These are phyloP conservation scores for Kwoniella botswanensis DNA, from an alignment of 768 basidiomycete genomes.

Conservation along the genomic window DNA sequence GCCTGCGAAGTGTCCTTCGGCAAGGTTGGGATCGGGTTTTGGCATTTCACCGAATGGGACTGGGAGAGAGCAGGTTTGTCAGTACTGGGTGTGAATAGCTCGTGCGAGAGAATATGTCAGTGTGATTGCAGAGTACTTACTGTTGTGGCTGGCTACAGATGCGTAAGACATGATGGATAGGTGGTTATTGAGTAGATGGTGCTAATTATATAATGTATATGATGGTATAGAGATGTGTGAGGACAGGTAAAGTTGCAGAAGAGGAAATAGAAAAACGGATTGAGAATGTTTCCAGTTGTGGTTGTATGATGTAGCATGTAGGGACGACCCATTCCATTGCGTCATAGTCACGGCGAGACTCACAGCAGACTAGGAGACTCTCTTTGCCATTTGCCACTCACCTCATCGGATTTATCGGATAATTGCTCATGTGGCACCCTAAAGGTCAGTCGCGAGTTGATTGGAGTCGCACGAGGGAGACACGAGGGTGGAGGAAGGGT, in stretches of 20 bases:
- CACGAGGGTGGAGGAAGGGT: slow-evolving; percentile 20
- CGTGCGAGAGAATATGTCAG: neutral
- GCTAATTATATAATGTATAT: slow-evolving; percentile 8
- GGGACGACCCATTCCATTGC: slow-evolving; percentile 1
- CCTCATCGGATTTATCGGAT: slow-evolving; percentile 9
- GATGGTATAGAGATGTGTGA: slow-evolving; percentile 6
- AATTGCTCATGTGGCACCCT: neutral
- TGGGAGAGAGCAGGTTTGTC: slow-evolving; percentile 19
- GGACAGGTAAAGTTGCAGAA: neutral
- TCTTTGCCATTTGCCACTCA: neutral
- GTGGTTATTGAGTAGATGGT: slow-evolving; percentile 6
- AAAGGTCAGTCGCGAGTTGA: slow-evolving; percentile 7
- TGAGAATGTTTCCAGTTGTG: neutral
- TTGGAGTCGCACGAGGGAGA: neutral
- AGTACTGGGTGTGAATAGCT: slow-evolving; percentile 3
- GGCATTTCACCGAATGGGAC: slow-evolving; percentile 63
- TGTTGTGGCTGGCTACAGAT: slow-evolving; percentile 68
- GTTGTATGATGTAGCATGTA: neutral
- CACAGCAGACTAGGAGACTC: neutral
- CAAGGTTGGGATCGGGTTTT: slow-evolving; percentile 68
- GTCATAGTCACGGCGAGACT: slow-evolving; percentile 16
- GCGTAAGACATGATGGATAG: slow-evolving; percentile 71
- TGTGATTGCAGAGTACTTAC: slow-evolving; percentile 47
- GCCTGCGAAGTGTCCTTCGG: slow-evolving; percentile 61
- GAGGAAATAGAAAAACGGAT: neutral